Evolutionary conservation across 2,329 filamentous ascomycete genomes (phyloP).

Genomic region (Fusarium domesticum): DNA sequence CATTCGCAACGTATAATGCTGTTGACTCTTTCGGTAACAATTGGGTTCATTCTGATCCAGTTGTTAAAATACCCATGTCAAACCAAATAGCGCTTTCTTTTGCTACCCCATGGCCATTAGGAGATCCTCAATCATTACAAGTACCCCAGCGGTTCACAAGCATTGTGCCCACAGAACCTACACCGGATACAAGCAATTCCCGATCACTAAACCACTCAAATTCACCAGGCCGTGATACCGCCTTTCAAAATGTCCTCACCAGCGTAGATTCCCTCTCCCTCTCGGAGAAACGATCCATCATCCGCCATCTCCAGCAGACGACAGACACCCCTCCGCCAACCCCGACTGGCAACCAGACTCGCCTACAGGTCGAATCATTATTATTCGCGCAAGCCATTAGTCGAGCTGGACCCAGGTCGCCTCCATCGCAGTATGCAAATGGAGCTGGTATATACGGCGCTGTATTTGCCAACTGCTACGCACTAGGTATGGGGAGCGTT

Average conservation of each 20-base stretch:
- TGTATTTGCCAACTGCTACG: conserved; percentile 38
- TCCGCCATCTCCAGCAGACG: conserved; percentile 20
- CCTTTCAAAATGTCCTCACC: conserved; percentile 14
- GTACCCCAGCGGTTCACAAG: too few relatives aligned
- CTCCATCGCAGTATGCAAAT: conserved; percentile 17
- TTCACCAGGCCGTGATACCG: background rate
- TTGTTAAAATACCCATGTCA: too few relatives aligned
- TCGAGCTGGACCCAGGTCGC: conserved; percentile 11
- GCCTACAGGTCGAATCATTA: conserved; percentile 19
- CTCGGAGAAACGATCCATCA: conserved; percentile 21
- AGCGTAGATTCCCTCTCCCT: conserved; percentile 16
- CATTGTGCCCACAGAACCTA: too few relatives aligned
- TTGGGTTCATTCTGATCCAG: too few relatives aligned
- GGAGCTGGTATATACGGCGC: conserved; percentile 33
- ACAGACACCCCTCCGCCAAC: background rate
- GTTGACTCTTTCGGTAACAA: too few relatives aligned
- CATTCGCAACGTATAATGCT: too few relatives aligned
- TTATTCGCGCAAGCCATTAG: conserved; percentile 22
- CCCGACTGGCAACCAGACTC: conserved; percentile 6
- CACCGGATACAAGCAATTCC: too few relatives aligned
- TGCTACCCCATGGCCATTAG: too few relatives aligned
- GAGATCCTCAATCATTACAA: too few relatives aligned
- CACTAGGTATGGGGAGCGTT: conserved; percentile 30
- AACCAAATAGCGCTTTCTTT: too few relatives aligned
- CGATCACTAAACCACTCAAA: background rate